Conservation (phyloP, 2,329 filamentous ascomycete species). For the Trichophyton rubrum region DNA sequence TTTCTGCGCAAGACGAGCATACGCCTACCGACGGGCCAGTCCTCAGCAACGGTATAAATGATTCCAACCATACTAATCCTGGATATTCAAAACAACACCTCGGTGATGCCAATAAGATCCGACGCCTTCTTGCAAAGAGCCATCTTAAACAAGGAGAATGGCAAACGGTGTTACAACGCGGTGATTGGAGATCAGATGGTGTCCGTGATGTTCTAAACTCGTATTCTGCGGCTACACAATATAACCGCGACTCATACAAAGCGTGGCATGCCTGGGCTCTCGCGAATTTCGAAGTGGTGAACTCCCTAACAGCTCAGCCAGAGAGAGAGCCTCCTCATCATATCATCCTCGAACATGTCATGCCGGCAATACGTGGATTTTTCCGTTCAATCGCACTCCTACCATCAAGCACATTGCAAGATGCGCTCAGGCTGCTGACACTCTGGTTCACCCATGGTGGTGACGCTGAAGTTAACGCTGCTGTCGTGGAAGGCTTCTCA, state of each 20-base stretch:
- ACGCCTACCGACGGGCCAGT: conserved; percentile 33
- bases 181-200: conserved; percentile 77
- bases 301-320: conserved; percentile 56
- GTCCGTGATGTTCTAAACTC: conserved; percentile 83
- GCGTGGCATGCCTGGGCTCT: conserved; percentile 98
- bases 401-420: conserved; percentile 82
- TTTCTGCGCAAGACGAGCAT: conserved; percentile 28
- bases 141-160: conserved; percentile 95
- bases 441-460: conserved; percentile 95
- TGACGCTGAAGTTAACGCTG: conserved; percentile 71
- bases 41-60: conserved; percentile 36
- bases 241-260: conserved; percentile 94
- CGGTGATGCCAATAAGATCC: conserved; percentile 44
- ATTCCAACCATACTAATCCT: conserved; percentile 29
- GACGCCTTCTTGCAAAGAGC: conserved; percentile 76
- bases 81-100: conserved; percentile 29
- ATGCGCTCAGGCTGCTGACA: conserved; percentile 81
- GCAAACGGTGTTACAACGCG: conserved; percentile 73
- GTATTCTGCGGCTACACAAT: conserved; percentile 82
- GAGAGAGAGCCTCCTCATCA: conserved; percentile 52
- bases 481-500: conserved; percentile 79
- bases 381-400: conserved; percentile 94
- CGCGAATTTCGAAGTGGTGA: conserved; percentile 97
- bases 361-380: conserved; percentile 90
- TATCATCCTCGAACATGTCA: conserved; percentile 72